These are phyloP conservation scores for Tulasnella sp. DNA, from an alignment of 768 basidiomycete species.

Conservation along the genomic window DNA sequence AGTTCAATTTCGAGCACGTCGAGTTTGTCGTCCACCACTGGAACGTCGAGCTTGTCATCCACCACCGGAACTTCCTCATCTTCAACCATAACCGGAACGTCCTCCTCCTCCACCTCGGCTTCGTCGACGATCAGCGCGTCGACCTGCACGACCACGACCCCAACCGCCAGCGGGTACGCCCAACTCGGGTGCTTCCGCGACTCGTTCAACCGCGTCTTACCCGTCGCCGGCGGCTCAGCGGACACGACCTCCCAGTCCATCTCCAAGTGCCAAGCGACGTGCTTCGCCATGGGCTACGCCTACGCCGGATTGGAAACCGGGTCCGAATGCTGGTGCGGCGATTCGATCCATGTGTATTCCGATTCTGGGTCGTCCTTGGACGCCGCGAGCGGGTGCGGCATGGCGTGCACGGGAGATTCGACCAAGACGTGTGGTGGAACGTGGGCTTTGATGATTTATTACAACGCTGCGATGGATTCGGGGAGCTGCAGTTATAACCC, in stretches of 20 bases:
- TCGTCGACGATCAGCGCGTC: not conserved
- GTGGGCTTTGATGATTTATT: constrained; percentile 21
- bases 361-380: not conserved
- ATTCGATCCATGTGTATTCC: not conserved
- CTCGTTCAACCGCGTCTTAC: constrained; percentile 13
- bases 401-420: not conserved
- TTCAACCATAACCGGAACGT: too few species aligned
- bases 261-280: constrained; percentile 3
- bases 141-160: not conserved
- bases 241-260: not conserved
- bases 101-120: not conserved
- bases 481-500: not conserved
- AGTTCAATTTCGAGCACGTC: not conserved
- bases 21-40: not conserved
- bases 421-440: constrained; percentile 7
- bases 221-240: not conserved
- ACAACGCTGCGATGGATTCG: not conserved
- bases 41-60: not conserved
- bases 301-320: constrained; percentile 24
- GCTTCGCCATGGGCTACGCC: constrained; percentile 5
- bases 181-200: constrained; percentile 21
- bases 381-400: not conserved
- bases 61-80: too few species aligned
- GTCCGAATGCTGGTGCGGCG: constrained; percentile 25
- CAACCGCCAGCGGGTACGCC: not conserved